phyloP scores from a whole-genome alignment of 2,329 filamentous ascomycete genomes.

The Alternaria sp. region DNA sequence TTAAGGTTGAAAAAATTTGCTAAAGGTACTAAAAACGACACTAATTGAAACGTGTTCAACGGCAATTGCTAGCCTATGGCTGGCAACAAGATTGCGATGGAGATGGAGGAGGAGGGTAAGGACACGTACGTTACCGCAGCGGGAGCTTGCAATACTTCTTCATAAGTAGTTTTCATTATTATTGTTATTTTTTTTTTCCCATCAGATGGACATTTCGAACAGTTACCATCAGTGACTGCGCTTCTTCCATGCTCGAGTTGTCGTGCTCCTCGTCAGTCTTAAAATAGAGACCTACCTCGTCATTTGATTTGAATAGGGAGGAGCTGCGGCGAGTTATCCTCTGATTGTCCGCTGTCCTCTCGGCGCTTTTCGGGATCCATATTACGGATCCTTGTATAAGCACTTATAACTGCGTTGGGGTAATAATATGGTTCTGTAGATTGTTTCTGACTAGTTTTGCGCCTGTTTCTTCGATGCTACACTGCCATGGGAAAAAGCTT shows the following conservation, averaged over 20 bases:
- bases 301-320: not conserved
- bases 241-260: not conserved
- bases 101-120: too few species aligned
- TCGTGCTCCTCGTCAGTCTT: not conserved
- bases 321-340: not conserved
- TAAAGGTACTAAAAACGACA: too few species aligned
- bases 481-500: not conserved
- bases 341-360: not conserved
- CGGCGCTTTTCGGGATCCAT: constrained; percentile 7
- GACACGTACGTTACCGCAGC: too few species aligned
- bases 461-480: not conserved
- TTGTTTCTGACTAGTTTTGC: not conserved
- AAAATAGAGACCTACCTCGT: not conserved
- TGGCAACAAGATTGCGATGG: too few species aligned
- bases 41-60: too few species aligned
- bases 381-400: not conserved
- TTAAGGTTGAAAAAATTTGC: too few species aligned
- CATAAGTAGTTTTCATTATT: too few species aligned
- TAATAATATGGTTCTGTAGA: not conserved
- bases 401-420: not conserved
- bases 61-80: too few species aligned
- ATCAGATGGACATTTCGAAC: too few species aligned
- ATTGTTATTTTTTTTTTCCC: too few species aligned
- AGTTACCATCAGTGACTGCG: not conserved
- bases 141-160: too few species aligned